phyloP scores from a whole-genome alignment of 805 yeast genomes.

The Jamesozyma piceae region DNA sequence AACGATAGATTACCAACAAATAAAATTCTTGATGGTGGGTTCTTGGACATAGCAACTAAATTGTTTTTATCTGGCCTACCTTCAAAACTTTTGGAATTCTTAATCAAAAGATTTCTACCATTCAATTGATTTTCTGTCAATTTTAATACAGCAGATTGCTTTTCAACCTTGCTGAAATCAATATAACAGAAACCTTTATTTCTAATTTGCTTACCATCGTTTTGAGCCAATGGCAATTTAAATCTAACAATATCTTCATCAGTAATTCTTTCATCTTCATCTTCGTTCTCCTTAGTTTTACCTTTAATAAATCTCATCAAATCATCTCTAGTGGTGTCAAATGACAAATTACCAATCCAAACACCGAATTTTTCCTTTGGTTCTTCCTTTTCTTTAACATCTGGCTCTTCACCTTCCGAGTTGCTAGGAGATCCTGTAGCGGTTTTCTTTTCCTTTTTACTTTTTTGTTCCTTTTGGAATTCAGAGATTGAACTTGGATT shows the following conservation, averaged over 20 bases:
- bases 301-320: slow-evolving; percentile 52
- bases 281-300: slow-evolving; percentile 40
- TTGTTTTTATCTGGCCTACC: slow-evolving; percentile 70
- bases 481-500: slow-evolving; percentile 31
- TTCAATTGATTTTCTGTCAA: slow-evolving; percentile 66
- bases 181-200: slow-evolving; percentile 81
- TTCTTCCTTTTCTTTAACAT: slow-evolving; percentile 29
- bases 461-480: slow-evolving; percentile 32
- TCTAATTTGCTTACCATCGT: slow-evolving; percentile 48
- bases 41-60: slow-evolving; percentile 44
- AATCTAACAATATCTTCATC: slow-evolving; percentile 56
- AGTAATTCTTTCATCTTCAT: slow-evolving; percentile 37
- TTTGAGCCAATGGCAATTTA: slow-evolving; percentile 62
- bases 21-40: slow-evolving; percentile 80
- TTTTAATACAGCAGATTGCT: slow-evolving; percentile 51
- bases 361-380: slow-evolving; percentile 60
- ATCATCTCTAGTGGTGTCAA: slow-evolving; percentile 73
- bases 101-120: slow-evolving; percentile 80
- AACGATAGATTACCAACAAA: slow-evolving; percentile 91
- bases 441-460: slow-evolving; percentile 10
- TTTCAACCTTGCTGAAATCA: slow-evolving; percentile 57
- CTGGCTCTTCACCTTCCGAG: slow-evolving; percentile 27
- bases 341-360: slow-evolving; percentile 91
- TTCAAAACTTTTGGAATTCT: slow-evolving; percentile 68
- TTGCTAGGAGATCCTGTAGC: slow-evolving; percentile 14